Evolutionary conservation across 1,284 basidiomycete species (phyloP), one percentile per base, ranked within the genome.

Genomic region (Austroboletus rostrupii): DNA sequence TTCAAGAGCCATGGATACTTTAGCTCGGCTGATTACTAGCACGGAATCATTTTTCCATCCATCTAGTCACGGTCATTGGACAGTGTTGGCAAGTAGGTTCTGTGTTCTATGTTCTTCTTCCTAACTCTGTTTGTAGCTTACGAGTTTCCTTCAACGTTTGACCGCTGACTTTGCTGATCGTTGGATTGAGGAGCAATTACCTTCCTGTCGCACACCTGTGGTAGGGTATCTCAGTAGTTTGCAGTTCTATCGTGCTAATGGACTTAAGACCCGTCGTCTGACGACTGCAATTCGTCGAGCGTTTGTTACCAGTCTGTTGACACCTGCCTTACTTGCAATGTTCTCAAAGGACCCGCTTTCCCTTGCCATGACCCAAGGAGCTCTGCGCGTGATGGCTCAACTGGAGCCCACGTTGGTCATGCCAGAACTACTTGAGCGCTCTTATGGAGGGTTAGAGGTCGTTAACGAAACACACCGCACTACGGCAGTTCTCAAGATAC

Each of bases 391-490:
- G 23, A 75, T 95, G 72, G 83, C 89, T 1, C 73, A 90, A 49
- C 77, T 99, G 5, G 92, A 97, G 62, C 93, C 96, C 0, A 77
- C 80, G 21, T 72, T 97, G 38, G 81, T 99, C 58, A 88, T 99
- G 82, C 95, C 96, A 0, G 87, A 94, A 32, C 77, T 99, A 9
- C 77, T 99, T 36, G 94, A 98, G 62, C 83, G 95, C 28, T 90
- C 93, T 5, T 94, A 95, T 57, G 81, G 87, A 42, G 94, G 94
- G 0, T 74, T 99, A 14, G 95, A 98, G 67, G 87, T 87, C 16
- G 80, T 97, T n/a, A 92, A 94, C 57, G 94, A 97, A 74, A 97
- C 94, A 0, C 92, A 96, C 66, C 77, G 94, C 28, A 96, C 94
- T 4, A 92, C 92, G 1, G 90, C 93, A 2, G 92, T 94, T 28